Conservation (phyloP, 305 asterid genomes). For the Caryopteris hybrid region DNA sequence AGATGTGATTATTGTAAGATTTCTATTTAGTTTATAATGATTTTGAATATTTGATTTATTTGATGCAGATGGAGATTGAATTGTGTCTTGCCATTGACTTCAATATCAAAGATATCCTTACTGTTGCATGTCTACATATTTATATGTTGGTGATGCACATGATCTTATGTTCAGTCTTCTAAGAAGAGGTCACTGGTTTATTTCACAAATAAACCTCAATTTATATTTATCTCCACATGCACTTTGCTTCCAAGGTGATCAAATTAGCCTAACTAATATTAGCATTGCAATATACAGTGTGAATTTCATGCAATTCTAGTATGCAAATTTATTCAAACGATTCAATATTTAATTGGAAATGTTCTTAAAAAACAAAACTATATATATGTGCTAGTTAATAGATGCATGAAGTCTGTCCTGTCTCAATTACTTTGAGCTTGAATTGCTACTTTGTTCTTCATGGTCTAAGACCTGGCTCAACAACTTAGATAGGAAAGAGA, state of each 20-base stretch:
- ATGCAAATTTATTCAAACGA: not conserved
- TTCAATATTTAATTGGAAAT: not conserved
- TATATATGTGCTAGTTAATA: not conserved
- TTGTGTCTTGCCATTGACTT: slow-evolving; percentile 85
- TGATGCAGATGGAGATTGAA: slow-evolving; percentile 81
- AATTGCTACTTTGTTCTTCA: not conserved
- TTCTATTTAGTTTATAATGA: slow-evolving; percentile 2
- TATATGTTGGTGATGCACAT: not conserved
- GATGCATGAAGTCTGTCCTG: not conserved
- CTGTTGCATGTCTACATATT: slow-evolving; percentile 9
- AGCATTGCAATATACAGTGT: not conserved
- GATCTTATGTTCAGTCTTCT: not conserved
- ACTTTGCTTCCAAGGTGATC: not conserved
- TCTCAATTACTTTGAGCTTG: not conserved
- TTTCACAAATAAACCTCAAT: not conserved
- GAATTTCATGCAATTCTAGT: not conserved
- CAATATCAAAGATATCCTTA: slow-evolving; percentile 78
- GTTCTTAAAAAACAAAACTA: not conserved
- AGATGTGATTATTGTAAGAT: slow-evolving; percentile 10
- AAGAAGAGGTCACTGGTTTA: not conserved
- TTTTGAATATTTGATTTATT: slow-evolving; percentile 16
- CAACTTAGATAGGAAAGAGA: not conserved
- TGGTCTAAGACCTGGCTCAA: not conserved
- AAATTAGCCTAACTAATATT: not conserved
- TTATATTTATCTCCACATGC: not conserved